A percentile compares a stretch with the other conserved stretches of the same genome.
Conservation (phyloP, 2,329 filamentous ascomycete genomes). For the Calonectria hawksworthii region DNA sequence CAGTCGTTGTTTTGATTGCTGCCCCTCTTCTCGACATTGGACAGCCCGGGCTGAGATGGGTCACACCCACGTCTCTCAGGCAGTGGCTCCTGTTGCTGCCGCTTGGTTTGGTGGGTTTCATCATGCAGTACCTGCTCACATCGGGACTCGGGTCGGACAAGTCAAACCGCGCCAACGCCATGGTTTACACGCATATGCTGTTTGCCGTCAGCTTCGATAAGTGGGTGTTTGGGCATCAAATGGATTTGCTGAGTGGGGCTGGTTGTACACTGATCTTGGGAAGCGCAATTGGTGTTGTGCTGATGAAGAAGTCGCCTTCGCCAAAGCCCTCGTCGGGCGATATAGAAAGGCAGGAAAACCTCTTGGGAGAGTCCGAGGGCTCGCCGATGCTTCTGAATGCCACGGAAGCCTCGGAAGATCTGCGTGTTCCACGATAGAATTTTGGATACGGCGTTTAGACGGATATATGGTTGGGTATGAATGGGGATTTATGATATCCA, state of each 20-base stretch:
- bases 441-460: neutral
- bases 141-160: slow-evolving; percentile 81
- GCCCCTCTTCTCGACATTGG: slow-evolving; percentile 60
- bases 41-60: slow-evolving; percentile 62
- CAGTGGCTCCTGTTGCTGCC: slow-evolving; percentile 79
- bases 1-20: slow-evolving; percentile 69
- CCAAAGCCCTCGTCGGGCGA: slow-evolving; percentile 46
- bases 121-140: slow-evolving; percentile 90
- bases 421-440: slow-evolving; percentile 33
- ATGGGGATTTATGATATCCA: neutral
- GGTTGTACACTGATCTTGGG: slow-evolving; percentile 68
- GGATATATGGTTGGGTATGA: neutral
- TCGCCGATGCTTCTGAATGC: slow-evolving; percentile 57
- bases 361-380: slow-evolving; percentile 51
- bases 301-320: slow-evolving; percentile 57
- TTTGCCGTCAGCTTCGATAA: slow-evolving; percentile 68
- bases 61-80: slow-evolving; percentile 54
- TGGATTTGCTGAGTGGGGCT: slow-evolving; percentile 63
- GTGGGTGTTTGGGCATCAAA: slow-evolving; percentile 65
- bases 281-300: slow-evolving; percentile 65
- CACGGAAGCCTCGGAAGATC: slow-evolving; percentile 43
- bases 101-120: slow-evolving; percentile 81
- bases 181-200: slow-evolving; percentile 71
- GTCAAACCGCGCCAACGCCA: slow-evolving; percentile 68
- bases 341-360: slow-evolving; percentile 50